These are phyloP conservation scores for Juglanconis oblonga DNA, from an alignment of 2,329 filamentous ascomycete genomes.

Conservation along the genomic window DNA sequence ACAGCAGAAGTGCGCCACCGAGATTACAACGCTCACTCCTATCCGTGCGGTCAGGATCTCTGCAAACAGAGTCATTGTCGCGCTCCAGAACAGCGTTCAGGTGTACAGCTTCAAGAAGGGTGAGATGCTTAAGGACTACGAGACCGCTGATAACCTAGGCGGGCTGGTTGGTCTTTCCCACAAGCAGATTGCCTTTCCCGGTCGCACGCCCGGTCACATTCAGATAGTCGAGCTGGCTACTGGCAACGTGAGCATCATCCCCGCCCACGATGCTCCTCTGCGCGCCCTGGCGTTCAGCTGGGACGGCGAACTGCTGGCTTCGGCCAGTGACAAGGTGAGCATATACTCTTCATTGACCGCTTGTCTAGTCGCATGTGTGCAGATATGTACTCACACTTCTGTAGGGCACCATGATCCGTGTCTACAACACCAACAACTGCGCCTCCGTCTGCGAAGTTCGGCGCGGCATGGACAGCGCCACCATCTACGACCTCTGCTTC, in stretches of 20 bases:
- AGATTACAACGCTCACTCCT: conserved; percentile 78
- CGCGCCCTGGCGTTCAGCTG: conserved; percentile 76
- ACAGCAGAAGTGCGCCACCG: conserved; percentile 67
- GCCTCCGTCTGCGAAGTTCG: conserved; percentile 81
- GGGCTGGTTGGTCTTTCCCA: conserved; percentile 77
- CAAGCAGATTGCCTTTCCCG: conserved; percentile 77
- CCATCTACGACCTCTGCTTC: conserved; percentile 84
- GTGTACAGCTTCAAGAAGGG: conserved; percentile 61
- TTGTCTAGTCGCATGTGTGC: not conserved
- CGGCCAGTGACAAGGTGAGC: conserved; percentile 74
- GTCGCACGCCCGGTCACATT: conserved; percentile 82
- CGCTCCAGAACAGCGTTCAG: conserved; percentile 77
- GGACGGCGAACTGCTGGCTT: conserved; percentile 80
- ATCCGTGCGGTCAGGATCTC: conserved; percentile 78
- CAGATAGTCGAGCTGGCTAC: conserved; percentile 78
- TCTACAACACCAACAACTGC: conserved; percentile 78
- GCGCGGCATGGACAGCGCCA: conserved; percentile 82
- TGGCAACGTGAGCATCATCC: conserved; percentile 87
- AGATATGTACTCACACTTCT: not conserved
- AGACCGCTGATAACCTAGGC: conserved; percentile 80
- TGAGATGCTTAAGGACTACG: conserved; percentile 69
- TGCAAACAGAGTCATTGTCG: conserved; percentile 72
- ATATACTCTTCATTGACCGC: conserved; percentile 3
- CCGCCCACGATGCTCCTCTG: conserved; percentile 78
- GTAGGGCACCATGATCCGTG: conserved; percentile 80